Conservation (phyloP, 345 rosid species). For the Citrus cavaleriei region DNA sequence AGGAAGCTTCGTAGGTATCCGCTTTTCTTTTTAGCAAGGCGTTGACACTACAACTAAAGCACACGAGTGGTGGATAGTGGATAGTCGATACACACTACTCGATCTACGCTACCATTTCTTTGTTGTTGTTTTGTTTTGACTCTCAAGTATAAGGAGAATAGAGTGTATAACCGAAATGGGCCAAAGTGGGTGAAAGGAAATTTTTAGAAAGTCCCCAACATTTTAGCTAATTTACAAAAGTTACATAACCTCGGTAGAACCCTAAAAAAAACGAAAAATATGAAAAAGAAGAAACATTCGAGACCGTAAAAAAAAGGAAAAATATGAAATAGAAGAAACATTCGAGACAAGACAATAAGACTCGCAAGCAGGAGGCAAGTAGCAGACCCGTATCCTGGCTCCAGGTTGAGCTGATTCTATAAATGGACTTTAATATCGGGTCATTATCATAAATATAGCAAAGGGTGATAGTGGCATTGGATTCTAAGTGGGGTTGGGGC, state of each 20-base stretch:
- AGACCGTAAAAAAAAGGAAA: too few species aligned
- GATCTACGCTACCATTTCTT: not conserved
- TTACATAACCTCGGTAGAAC: too few species aligned
- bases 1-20: slow-evolving; percentile 60
- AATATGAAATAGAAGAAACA: too few species aligned
- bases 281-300: too few species aligned
- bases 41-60: slow-evolving; percentile 48
- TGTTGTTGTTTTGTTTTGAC: slow-evolving; percentile 5
- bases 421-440: not conserved
- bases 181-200: too few species aligned
- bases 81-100: not conserved
- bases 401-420: too few species aligned
- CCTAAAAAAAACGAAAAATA: too few species aligned
- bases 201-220: too few species aligned
- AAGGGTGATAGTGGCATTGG: slow-evolving; percentile 28
- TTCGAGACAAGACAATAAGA: too few species aligned
- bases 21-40: slow-evolving; percentile 33
- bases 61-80: not conserved
- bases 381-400: too few species aligned
- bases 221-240: too few species aligned
- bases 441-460: not conserved
- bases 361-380: too few species aligned
- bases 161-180: not conserved
- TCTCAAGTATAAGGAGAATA: not conserved
- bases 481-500: slow-evolving; percentile 22